phyloP scores from a whole-genome alignment of 345 rosid species.

The Atalantia buxifolia region DNA sequence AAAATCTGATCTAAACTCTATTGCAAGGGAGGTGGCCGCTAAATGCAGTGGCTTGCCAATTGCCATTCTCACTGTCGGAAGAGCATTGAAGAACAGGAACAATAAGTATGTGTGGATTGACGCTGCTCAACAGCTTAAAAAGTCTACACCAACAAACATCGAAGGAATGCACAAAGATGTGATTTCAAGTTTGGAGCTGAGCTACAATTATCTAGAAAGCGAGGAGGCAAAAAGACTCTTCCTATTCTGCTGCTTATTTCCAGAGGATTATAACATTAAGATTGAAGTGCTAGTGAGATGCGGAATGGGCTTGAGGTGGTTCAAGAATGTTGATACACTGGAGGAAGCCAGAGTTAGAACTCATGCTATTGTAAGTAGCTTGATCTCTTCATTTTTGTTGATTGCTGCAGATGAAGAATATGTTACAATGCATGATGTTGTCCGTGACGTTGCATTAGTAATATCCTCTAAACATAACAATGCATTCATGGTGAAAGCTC shows the following conservation, averaged over 20 bases:
- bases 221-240: not conserved
- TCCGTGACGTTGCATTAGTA: not conserved
- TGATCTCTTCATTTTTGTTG: slow-evolving; percentile 1
- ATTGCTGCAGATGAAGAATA: not conserved
- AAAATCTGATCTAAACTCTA: not conserved
- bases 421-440: not conserved
- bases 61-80: slow-evolving; percentile 8
- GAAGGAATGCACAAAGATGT: not conserved
- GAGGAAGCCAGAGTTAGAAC: slow-evolving; percentile 1
- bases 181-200: not conserved
- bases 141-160: not conserved
- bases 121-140: not conserved
- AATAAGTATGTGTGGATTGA: not conserved
- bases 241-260: slow-evolving; percentile 10
- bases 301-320: slow-evolving; percentile 4
- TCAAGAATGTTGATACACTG: not conserved
- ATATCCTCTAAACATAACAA: not conserved
- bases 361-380: not conserved
- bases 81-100: not conserved
- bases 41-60: slow-evolving; percentile 16
- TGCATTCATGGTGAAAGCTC: not conserved
- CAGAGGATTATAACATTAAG: not conserved
- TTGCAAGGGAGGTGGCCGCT: not conserved
- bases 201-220: not conserved
- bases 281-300: not conserved